phyloP scores from a whole-genome alignment of 805 yeast species.

The Vanderwaltozyma polyspora region DNA sequence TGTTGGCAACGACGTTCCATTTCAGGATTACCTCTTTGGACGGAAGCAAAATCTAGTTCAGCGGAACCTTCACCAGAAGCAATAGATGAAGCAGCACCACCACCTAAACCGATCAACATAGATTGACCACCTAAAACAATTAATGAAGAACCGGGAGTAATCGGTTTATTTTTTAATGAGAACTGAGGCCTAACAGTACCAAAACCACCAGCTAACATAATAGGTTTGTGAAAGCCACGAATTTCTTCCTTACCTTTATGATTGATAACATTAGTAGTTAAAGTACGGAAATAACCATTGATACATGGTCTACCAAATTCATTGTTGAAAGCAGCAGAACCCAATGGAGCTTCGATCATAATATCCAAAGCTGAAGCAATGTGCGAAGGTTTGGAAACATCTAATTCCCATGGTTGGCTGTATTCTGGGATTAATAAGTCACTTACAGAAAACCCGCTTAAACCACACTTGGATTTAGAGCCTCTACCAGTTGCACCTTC shows the following conservation, averaged over 20 bases:
- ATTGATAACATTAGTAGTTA: slow-evolving; percentile 66
- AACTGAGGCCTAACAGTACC: slow-evolving; percentile 92
- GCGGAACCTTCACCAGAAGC: slow-evolving; percentile 97
- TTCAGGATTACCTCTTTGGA: slow-evolving; percentile 98
- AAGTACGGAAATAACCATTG: slow-evolving; percentile 90
- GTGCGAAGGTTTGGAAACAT: slow-evolving; percentile 83
- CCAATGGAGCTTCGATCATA: slow-evolving; percentile 95
- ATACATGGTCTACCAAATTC: slow-evolving; percentile 98
- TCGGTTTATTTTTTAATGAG: slow-evolving; percentile 75
- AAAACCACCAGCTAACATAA: slow-evolving; percentile 98
- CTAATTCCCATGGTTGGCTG: slow-evolving; percentile 90
- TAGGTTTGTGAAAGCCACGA: slow-evolving; percentile 97
- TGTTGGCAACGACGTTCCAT: slow-evolving; percentile 98
- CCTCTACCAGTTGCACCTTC: slow-evolving; percentile 99
- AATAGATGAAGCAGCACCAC: slow-evolving; percentile 97
- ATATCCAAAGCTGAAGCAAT: slow-evolving; percentile 89
- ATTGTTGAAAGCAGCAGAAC: slow-evolving; percentile 95
- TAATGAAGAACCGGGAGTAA: slow-evolving; percentile 83
- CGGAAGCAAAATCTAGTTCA: slow-evolving; percentile 94
- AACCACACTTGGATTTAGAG: slow-evolving; percentile 91
- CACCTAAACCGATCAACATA: slow-evolving; percentile 97
- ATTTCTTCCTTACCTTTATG: slow-evolving; percentile 54
- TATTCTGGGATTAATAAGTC: slow-evolving; percentile 79
- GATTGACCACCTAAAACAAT: slow-evolving; percentile 96
- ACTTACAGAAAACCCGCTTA: slow-evolving; percentile 84